Percentiles rank a stretch among this genome's conserved stretches.
Evolutionary conservation across 805 yeast species (phyloP).

Genomic region (Tetrapisispora phaffii): DNA sequence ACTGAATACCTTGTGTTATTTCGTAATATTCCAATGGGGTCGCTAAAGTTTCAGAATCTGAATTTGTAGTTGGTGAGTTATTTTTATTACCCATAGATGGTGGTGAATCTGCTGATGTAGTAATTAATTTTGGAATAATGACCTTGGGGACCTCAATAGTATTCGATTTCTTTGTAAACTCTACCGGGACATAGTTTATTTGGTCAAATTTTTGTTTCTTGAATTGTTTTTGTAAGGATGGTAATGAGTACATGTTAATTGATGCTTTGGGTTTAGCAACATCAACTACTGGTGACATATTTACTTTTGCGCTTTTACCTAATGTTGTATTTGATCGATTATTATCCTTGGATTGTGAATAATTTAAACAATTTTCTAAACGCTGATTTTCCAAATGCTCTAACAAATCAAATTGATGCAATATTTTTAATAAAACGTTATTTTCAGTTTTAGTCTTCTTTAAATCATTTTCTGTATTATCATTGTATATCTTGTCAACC

Average conservation of each 20-base stretch:
- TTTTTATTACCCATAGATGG: background rate
- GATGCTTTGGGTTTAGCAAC: background rate
- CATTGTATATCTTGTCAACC: background rate
- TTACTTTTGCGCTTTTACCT: background rate
- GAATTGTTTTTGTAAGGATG: conserved; percentile 17
- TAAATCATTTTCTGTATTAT: background rate
- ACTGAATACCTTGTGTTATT: conserved; percentile 65
- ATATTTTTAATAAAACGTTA: conserved; percentile 19
- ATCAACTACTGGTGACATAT: background rate
- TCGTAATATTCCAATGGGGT: conserved; percentile 27
- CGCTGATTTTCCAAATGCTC: conserved; percentile 29
- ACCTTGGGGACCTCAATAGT: background rate
- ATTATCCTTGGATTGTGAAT: background rate
- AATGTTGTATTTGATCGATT: background rate
- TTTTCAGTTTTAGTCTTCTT: conserved; percentile 9
- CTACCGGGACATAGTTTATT: too few species aligned
- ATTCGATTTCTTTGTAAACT: too few species aligned
- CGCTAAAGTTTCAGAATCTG: conserved; percentile 12
- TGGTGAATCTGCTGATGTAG: conserved; percentile 1
- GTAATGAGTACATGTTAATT: conserved; percentile 18
- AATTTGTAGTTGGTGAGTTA: conserved; percentile 7
- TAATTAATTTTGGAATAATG: background rate
- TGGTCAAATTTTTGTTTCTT: conserved; percentile 8
- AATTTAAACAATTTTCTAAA: conserved; percentile 18
- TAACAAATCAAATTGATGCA: conserved; percentile 27